Conservation (phyloP, 352 stramenopile species). For the Pythium apleroticum region DNA sequence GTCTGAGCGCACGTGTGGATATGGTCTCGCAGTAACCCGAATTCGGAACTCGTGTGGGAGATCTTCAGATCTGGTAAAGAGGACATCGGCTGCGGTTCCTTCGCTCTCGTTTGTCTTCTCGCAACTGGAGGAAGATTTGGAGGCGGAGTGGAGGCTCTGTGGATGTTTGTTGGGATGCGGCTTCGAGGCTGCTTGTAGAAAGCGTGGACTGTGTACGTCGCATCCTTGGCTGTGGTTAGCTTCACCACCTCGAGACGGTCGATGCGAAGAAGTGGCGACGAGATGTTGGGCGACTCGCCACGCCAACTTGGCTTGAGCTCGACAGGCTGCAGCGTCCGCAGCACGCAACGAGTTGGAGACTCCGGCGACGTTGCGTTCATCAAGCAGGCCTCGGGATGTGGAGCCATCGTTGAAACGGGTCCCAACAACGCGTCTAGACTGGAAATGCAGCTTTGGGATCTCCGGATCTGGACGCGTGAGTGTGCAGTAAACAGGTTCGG, state of each 20-base stretch:
- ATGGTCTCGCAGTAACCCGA: slow-evolving; percentile 13
- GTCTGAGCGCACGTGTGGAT: slow-evolving; percentile 16
- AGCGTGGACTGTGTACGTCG: neutral
- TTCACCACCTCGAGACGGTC: neutral
- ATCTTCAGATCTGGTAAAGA: slow-evolving; percentile 4
- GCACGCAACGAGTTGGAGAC: neutral
- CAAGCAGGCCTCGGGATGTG: neutral
- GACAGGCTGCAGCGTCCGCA: neutral
- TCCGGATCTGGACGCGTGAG: too few relatives aligned
- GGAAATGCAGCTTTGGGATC: neutral
- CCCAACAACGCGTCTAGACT: too few relatives aligned
- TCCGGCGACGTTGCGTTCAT: neutral
- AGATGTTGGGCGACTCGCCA: neutral
- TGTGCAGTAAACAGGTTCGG: too few relatives aligned
- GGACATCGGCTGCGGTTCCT: neutral
- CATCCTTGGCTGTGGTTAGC: neutral
- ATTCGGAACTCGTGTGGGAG: slow-evolving; percentile 9
- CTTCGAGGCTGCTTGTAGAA: slow-evolving; percentile 12
- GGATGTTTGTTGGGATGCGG: slow-evolving; percentile 7
- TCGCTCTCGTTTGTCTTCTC: neutral
- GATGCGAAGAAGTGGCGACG: slow-evolving; percentile 1
- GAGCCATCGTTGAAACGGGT: neutral
- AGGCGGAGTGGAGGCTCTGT: neutral
- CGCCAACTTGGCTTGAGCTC: slow-evolving; percentile 6
- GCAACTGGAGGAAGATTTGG: neutral